Evolutionary conservation across 2,329 filamentous ascomycete species (phyloP), one percentile per base, ranked within the genome.

Genomic region (Sphaerulina populicola): DNA sequence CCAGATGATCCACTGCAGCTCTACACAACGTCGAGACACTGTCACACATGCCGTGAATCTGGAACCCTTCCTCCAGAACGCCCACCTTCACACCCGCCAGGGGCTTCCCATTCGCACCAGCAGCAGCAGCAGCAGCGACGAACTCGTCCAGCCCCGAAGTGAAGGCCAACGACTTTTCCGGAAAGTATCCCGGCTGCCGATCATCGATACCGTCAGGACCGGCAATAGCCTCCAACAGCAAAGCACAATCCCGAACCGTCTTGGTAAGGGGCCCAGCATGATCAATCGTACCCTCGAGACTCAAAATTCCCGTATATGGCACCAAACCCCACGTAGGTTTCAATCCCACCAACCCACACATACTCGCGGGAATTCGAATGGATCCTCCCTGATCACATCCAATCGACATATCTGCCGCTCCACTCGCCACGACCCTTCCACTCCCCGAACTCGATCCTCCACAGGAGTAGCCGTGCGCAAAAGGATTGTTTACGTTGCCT

Each of bases 311-410:
- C 0, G 74, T 76, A 54, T 77, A 77, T 0, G 75, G 74, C 0
- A 77, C 68, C 1, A 77, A 62, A 0, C 75, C 74, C 59, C 72
- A 69, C 0, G 74, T 76, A 0, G 74, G 70, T 52, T 78, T 78
- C 40, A 64, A 54, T 15, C 64, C 65, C 1, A 66, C 60, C 42
- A 63, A 62, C 15, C 68, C 68, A 51, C 68, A 69, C 39, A 67
- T 66, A 1, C 63, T 63, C 0, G 67, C 60, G 2, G 68, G 68
- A 9, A 71, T 65, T 65, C 12, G 11, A 33, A 48, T 48, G 27
- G 36, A 40, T 30, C 68, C 68, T 6, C 68, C 68, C 47, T 71
- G 68, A 56, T 71, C 68, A 14, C 63, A 63, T 10, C 68, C 68
- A 36, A 70, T 66, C 3, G 60, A 63, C 29, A 69, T 62, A 35